Evolutionary conservation across 2,329 filamentous ascomycete genomes (phyloP).

Genomic region (Ophiostoma ulmi): DNA sequence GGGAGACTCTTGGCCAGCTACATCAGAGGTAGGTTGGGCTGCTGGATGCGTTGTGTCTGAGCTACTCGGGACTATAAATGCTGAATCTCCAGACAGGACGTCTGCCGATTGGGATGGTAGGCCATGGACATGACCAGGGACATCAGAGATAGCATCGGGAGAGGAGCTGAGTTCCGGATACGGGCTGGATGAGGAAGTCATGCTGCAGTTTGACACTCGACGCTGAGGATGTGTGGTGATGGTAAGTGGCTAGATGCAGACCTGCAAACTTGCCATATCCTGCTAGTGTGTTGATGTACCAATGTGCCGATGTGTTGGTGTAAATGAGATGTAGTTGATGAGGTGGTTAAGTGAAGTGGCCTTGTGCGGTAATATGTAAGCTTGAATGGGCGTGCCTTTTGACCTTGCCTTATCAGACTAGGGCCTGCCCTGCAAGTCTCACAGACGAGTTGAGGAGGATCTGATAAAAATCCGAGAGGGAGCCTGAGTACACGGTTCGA

Average conservation of each 20-base stretch:
- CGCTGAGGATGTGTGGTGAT: neutral
- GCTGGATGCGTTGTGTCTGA: neutral
- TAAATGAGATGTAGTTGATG: neutral
- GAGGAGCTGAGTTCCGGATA: conserved; percentile 26
- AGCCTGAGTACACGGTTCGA: neutral
- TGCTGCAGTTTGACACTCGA: neutral
- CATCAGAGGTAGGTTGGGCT: neutral
- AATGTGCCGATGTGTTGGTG: neutral
- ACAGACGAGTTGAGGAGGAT: neutral
- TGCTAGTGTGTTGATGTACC: neutral
- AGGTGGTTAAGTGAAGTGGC: neutral
- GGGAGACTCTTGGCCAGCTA: neutral
- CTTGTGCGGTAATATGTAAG: neutral
- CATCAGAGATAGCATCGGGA: neutral
- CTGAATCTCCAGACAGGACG: neutral
- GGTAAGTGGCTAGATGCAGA: neutral
- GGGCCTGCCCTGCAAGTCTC: neutral
- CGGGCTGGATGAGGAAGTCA: conserved; percentile 20
- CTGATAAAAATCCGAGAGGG: neutral
- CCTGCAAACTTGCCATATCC: conserved; percentile 16
- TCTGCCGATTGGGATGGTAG: neutral
- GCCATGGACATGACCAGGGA: neutral
- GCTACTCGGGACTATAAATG: neutral
- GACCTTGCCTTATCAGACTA: neutral
- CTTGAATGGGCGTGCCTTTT: neutral